These are phyloP conservation scores for Cetradonia linearis DNA, from an alignment of 495 filamentous ascomycete species.

Conservation along the genomic window DNA sequence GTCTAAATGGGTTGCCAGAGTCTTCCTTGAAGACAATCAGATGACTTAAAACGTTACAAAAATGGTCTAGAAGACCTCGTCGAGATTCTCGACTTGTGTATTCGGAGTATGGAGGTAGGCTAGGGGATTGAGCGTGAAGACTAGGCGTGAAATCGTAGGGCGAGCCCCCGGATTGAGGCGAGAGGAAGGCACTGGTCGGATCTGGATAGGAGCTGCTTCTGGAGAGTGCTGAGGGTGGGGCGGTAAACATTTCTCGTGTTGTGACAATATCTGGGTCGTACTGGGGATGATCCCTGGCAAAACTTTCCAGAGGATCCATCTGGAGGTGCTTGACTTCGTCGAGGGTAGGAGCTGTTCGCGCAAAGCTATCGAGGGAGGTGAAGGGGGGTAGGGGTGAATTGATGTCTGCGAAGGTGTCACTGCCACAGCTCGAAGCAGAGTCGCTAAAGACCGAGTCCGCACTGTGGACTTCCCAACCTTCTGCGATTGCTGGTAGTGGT, in stretches of 20 bases:
- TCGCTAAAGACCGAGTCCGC: conserved; percentile 28
- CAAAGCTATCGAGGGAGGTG: conserved; percentile 25
- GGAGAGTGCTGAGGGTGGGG: conserved; percentile 22
- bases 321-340: conserved; percentile 26
- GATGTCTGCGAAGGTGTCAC: conserved; percentile 26
- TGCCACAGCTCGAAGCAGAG: conserved; percentile 26
- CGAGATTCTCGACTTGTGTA: conserved; percentile 45
- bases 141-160: conserved; percentile 36
- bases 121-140: conserved; percentile 20
- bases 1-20: conserved; percentile 52
- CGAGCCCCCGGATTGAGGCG: conserved; percentile 25
- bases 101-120: conserved; percentile 42
- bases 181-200: conserved; percentile 26
- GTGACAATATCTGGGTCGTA: conserved; percentile 26
- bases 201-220: conserved; percentile 27
- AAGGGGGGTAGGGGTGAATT: conserved; percentile 26
- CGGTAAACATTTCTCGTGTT: conserved; percentile 24
- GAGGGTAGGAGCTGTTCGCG: conserved; percentile 22
- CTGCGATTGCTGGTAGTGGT: conserved; percentile 26
- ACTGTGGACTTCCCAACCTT: conserved; percentile 27
- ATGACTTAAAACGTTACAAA: conserved; percentile 52
- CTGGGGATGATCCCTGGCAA: conserved; percentile 20
- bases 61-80: conserved; percentile 49
- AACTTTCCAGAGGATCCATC: conserved; percentile 26
- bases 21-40: conserved; percentile 55